These are phyloP conservation scores for Candida sphagnicola DNA, from an alignment of 805 yeast species.

Conservation along the genomic window DNA sequence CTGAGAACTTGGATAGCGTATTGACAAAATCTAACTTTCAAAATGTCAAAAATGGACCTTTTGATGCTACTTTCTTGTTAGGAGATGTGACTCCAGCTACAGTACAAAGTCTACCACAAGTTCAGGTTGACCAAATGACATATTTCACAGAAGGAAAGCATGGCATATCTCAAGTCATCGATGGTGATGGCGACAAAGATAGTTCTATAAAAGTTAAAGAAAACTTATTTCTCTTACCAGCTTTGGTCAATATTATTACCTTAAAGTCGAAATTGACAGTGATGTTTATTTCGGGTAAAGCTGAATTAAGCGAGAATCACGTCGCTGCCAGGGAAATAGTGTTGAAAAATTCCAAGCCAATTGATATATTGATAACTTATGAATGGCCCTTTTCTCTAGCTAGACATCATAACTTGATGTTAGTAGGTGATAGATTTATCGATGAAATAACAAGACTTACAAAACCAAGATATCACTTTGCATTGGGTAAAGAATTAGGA, in stretches of 20 bases:
- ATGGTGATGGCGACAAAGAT: constrained; percentile 9
- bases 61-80: constrained; percentile 49
- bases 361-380: constrained; percentile 55
- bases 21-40: constrained; percentile 44
- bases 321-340: constrained; percentile 3
- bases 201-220: constrained; percentile 18
- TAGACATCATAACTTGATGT: constrained; percentile 34
- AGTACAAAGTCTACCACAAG: constrained; percentile 14
- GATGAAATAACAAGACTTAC: constrained; percentile 42
- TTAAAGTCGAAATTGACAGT: constrained; percentile 44
- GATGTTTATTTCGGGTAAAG: constrained; percentile 38
- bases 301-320: constrained; percentile 7
- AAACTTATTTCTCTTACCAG: constrained; percentile 27
- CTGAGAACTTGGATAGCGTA: constrained; percentile 39
- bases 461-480: constrained; percentile 67
- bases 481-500: constrained; percentile 48
- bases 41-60: constrained; percentile 61
- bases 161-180: constrained; percentile 11
- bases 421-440: constrained; percentile 41
- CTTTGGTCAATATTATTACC: constrained; percentile 31
- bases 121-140: constrained; percentile 16
- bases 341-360: constrained; percentile 11
- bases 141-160: constrained; percentile 21
- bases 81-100: constrained; percentile 38
- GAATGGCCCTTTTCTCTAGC: constrained; percentile 52